Conservation (phyloP, 306 rosid species). For the Glycyrrhiza uralensis region DNA sequence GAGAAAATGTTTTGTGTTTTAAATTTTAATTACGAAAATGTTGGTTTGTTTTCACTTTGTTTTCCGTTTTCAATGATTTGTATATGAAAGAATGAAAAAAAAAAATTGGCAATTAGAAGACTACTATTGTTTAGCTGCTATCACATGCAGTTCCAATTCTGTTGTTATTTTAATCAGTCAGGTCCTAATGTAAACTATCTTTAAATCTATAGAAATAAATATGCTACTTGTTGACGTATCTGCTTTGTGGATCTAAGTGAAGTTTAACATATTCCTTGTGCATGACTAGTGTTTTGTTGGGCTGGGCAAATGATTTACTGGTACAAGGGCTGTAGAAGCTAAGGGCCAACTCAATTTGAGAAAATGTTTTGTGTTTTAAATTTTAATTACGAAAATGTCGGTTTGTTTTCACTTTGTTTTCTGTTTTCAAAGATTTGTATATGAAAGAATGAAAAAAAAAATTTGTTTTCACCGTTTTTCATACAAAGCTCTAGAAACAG, state of each 20-base stretch:
- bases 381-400: not conserved
- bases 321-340: not conserved
- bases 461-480: not conserved
- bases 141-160: not conserved
- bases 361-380: not conserved
- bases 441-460: not conserved
- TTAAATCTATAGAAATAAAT: not conserved
- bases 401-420: not conserved
- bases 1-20: not conserved
- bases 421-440: not conserved
- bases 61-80: not conserved
- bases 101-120: not conserved
- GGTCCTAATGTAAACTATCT: not conserved
- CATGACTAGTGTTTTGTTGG: conserved; percentile 25
- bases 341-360: not conserved
- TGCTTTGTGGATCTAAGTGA: not conserved
- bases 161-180: conserved; percentile 3
- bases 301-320: not conserved
- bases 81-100: not conserved
- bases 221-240: not conserved
- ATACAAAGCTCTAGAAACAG: not conserved
- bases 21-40: not conserved
- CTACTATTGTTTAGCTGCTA: not conserved
- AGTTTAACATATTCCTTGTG: conserved; percentile 10
- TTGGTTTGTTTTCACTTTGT: not conserved